Percentiles rank a stretch among this genome's conserved stretches.
These are phyloP conservation scores for Carallia brachiata DNA, from an alignment of 345 rosid genomes.

Conservation along the genomic window DNA sequence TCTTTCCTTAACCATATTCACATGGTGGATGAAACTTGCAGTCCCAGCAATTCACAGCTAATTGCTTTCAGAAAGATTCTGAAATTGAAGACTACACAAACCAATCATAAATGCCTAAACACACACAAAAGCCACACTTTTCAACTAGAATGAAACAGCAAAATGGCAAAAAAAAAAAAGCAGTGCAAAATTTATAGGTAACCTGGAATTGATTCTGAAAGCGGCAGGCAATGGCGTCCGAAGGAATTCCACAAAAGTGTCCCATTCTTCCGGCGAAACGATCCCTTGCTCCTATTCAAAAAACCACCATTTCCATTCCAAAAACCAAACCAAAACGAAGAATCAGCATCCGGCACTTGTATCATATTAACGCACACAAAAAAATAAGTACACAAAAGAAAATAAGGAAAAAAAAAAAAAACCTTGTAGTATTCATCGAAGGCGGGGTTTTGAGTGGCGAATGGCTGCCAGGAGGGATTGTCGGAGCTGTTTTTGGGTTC, in stretches of 20 bases:
- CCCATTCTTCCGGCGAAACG: constrained; percentile 79
- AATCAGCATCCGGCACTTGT: too few relatives aligned
- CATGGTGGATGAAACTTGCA: too few relatives aligned
- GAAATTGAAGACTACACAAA: too few relatives aligned
- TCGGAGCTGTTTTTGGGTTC: constrained; percentile 30
- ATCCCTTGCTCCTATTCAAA: constrained; percentile 69
- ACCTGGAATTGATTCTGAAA: constrained; percentile 92
- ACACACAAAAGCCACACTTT: too few relatives aligned
- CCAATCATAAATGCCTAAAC: too few relatives aligned
- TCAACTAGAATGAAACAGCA: not conserved
- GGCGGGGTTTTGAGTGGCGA: constrained; percentile 56
- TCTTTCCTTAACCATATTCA: too few relatives aligned
- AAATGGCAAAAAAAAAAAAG: not conserved
- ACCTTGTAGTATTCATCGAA: constrained; percentile 94
- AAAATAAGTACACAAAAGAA: not conserved
- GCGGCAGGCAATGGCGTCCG: constrained; percentile 93
- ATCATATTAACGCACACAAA: too few relatives aligned
- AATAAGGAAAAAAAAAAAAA: too few relatives aligned
- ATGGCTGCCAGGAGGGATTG: constrained; percentile 51
- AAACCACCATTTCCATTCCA: too few relatives aligned
- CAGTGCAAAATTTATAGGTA: not conserved
- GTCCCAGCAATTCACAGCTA: too few relatives aligned
- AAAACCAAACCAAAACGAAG: too few relatives aligned
- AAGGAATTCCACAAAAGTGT: constrained; percentile 61
- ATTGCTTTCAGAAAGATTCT: too few relatives aligned